Percentiles rank a stretch among this genome's conserved stretches.
phyloP scores from a whole-genome alignment of 2,329 filamentous ascomycete genomes.

The Zasmidium angulare region DNA sequence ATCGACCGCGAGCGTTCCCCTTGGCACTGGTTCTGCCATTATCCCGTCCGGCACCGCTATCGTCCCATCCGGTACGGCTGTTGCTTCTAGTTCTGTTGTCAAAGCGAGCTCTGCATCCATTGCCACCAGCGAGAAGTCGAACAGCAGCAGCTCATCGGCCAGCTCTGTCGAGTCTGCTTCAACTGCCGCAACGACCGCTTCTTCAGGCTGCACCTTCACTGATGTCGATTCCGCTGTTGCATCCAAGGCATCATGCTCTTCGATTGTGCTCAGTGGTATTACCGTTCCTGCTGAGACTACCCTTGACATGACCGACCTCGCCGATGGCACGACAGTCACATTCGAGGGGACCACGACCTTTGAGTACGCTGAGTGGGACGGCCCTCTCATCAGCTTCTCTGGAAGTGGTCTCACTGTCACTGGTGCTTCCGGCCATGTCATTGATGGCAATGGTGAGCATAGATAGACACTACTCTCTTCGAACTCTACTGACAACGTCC shows the following conservation, averaged over 20 bases:
- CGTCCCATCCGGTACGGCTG: constrained; percentile 7
- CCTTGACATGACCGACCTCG: constrained; percentile 43
- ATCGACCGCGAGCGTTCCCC: constrained; percentile 1
- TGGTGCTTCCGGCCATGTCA: constrained; percentile 52
- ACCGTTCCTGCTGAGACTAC: constrained; percentile 40
- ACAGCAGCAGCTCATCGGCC: constrained; percentile 3
- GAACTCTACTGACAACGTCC: neutral
- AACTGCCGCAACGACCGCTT: constrained; percentile 7
- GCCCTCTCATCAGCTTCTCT: constrained; percentile 62
- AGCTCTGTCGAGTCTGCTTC: neutral
- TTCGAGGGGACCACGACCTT: constrained; percentile 68
- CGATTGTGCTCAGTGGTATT: constrained; percentile 44
- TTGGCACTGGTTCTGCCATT: constrained; percentile 7
- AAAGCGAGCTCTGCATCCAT: neutral
- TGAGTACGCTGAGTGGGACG: constrained; percentile 64
- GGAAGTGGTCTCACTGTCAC: constrained; percentile 57
- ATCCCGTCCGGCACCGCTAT: constrained; percentile 7
- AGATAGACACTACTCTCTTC: neutral
- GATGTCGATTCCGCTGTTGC: constrained; percentile 24
- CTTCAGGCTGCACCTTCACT: constrained; percentile 21
- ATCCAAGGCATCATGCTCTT: constrained; percentile 42
- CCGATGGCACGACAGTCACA: constrained; percentile 44
- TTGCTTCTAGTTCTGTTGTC: neutral
- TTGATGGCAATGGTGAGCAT: constrained; percentile 48
- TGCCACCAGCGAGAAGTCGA: neutral